Percentiles rank a stretch among this genome's conserved stretches.
Conservation (phyloP, 176 grass and related monocot species). For the Bonia amplexicaulis region DNA sequence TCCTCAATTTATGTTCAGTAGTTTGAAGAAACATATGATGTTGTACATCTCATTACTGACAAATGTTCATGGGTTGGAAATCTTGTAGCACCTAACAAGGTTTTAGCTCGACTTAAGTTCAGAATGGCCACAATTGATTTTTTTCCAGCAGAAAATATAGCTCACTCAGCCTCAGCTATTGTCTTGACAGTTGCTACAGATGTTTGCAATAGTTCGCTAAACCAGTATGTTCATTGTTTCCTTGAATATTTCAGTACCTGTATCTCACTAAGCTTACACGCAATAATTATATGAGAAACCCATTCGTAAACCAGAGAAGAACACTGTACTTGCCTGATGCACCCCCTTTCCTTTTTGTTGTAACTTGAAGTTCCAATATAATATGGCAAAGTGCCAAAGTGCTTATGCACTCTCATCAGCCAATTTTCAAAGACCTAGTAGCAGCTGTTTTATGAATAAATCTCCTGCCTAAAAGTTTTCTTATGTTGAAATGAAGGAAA, state of each 20-base stretch:
- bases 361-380: background rate
- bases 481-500: background rate
- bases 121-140: background rate
- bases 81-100: background rate
- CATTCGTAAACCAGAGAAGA: background rate
- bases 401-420: background rate
- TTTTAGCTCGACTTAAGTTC: background rate
- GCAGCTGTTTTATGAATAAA: background rate
- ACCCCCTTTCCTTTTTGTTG: background rate
- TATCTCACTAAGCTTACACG: background rate
- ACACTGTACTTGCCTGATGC: background rate
- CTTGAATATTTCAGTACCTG: background rate
- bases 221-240: background rate
- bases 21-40: background rate
- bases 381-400: background rate
- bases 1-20: background rate
- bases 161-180: background rate
- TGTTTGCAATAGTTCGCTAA: background rate
- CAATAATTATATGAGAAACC: background rate
- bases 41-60: background rate
- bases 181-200: background rate
- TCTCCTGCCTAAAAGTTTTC: background rate
- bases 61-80: background rate
- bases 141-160: background rate
- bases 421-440: background rate